These are phyloP conservation scores for Porpolomopsis calyptriformis DNA, from an alignment of 768 basidiomycete genomes.

Conservation along the genomic window DNA sequence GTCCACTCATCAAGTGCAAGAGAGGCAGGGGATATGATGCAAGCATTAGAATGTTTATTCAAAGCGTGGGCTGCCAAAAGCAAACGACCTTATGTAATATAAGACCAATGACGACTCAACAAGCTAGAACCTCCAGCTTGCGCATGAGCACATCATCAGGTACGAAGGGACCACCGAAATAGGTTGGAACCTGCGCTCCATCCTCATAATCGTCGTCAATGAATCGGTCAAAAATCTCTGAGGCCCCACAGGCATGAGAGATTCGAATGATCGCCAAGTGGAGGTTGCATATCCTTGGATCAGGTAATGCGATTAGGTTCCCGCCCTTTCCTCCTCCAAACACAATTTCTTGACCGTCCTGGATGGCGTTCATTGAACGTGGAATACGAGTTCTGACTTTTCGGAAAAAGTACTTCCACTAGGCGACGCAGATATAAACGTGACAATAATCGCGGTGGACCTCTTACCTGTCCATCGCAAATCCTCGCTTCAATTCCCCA, in stretches of 20 bases:
- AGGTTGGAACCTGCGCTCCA: slow-evolving; percentile 4
- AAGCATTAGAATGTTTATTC: not conserved
- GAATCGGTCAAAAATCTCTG: slow-evolving; percentile 9
- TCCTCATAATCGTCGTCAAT: slow-evolving; percentile 8
- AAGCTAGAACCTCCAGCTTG: slow-evolving; percentile 4
- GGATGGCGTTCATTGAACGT: not conserved
- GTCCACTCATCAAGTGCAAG: not conserved
- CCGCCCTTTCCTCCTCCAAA: slow-evolving; percentile 7
- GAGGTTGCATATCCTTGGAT: slow-evolving; percentile 8
- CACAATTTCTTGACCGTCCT: slow-evolving; percentile 7
- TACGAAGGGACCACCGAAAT: slow-evolving; percentile 7
- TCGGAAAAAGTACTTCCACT: slow-evolving; percentile 9
- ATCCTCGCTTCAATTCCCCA: slow-evolving; percentile 9
- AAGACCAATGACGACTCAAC: too few relatives aligned
- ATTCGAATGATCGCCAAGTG: slow-evolving; percentile 5
- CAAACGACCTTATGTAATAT: too few relatives aligned
- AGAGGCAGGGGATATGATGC: not conserved
- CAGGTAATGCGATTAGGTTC: slow-evolving; percentile 1
- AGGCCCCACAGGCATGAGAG: slow-evolving; percentile 5
- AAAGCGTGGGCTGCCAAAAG: too few relatives aligned
- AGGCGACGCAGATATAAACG: not conserved
- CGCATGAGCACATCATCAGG: slow-evolving; percentile 8
- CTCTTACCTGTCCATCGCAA: slow-evolving; percentile 3
- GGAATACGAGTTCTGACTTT: slow-evolving; percentile 1
- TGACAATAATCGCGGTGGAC: not conserved